phyloP scores from a whole-genome alignment of 306 rosid genomes.

The Abrus pulchellus region DNA sequence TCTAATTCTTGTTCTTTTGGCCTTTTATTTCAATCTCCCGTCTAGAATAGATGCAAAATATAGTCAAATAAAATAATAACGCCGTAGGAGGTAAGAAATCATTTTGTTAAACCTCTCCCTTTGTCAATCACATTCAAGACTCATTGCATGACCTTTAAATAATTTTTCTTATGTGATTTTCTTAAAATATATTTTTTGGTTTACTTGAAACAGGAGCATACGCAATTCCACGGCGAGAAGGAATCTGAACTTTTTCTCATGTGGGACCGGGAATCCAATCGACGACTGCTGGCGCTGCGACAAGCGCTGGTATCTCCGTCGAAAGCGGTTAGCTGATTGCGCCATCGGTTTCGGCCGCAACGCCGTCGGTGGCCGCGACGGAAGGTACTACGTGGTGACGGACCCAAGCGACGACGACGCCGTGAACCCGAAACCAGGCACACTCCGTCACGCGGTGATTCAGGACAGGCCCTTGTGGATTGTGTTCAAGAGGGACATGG shows the following conservation, averaged over 20 bases:
- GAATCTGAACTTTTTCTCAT: slow-evolving; percentile 82
- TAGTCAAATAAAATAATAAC: neutral
- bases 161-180: neutral
- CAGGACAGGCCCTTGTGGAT: slow-evolving; percentile 92
- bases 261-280: slow-evolving; percentile 88
- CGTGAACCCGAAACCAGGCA: slow-evolving; percentile 80
- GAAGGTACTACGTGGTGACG: slow-evolving; percentile 73
- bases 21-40: neutral
- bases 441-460: slow-evolving; percentile 94
- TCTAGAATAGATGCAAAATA: neutral
- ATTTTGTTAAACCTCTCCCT: neutral
- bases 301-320: slow-evolving; percentile 68
- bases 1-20: neutral
- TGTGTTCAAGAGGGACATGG: slow-evolving; percentile 97
- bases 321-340: slow-evolving; percentile 80
- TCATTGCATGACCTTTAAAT: neutral
- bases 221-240: slow-evolving; percentile 77
- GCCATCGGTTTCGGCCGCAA: slow-evolving; percentile 93
- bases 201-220: slow-evolving; percentile 62
- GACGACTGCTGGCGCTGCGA: slow-evolving; percentile 99
- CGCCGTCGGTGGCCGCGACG: slow-evolving; percentile 93
- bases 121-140: neutral
- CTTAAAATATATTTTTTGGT: neutral
- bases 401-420: slow-evolving; percentile 75
- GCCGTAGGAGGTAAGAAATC: neutral